Base-by-base conservation (phyloP, 116 monocot species). In the Posidonia oceanica region DNA sequence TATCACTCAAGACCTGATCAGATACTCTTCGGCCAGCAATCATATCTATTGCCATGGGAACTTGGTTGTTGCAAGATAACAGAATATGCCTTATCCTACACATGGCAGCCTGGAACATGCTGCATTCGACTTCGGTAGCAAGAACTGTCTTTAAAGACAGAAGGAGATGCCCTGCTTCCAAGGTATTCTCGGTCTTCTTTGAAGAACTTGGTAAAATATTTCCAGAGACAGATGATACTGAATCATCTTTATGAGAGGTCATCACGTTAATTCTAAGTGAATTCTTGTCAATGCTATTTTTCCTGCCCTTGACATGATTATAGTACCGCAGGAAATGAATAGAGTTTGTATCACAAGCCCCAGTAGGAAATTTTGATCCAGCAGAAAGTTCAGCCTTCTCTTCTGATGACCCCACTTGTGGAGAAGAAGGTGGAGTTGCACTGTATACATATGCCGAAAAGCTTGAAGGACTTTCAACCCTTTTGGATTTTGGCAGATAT, bases 61-160 rank as follows among this genome's bases (percentile, higher is more conserved):
- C 60, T 73, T 69, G 80, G 22, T 67, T 77, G n/a, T 68, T 69
- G 67, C 80, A 72, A 74, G 90, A 85, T 59, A 98, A 57, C 52
- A 89, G 65, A 16, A 82, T 82, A 71, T 98, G 98, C 48, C 98
- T 83, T 58, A 89, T 76, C 36, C 83, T 81, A 74, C 93, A 89
- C 98, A 98, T 90, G 52, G 89, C 73, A 74, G 93, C 93, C 77
- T 93, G 98, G 75, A 85, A 85, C 85, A 87, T 87, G 40, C 84
- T 71, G 70, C 98, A 98, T 73, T 98, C 98, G 57, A 87, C 67
- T 62, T 93, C 90, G 20, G 89, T 92, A 62, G 90, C 90, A 82
- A 98, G 83, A 56, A 79, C 65, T 54, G 85, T 85, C 74, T 86
- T 92, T 23, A 68, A 48, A 42, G 89, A 78, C 14, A 89, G 22